A percentile compares a stretch with the other conserved stretches of the same genome.
These are phyloP conservation scores for Pseudogymnoascus sp. DNA, from an alignment of 2,329 filamentous ascomycete species.

Conservation along the genomic window DNA sequence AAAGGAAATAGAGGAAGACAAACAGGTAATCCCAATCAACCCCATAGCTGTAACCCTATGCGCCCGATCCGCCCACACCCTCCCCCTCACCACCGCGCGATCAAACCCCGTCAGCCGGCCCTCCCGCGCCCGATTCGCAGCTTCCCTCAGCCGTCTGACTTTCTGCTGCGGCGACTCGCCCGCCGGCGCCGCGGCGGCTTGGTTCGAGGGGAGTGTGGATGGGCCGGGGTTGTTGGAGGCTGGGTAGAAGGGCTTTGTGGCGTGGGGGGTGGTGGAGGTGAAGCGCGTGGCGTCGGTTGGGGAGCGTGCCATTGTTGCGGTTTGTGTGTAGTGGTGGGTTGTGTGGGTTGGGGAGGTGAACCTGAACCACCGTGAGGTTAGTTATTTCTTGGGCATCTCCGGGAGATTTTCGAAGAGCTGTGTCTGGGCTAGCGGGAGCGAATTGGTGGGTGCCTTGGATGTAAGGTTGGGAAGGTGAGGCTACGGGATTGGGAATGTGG, in stretches of 20 bases:
- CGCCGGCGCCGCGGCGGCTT: conserved; percentile 10
- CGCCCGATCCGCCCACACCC: conserved; percentile 30
- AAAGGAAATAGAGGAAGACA: background rate
- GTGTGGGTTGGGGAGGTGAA: background rate
- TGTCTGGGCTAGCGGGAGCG: background rate
- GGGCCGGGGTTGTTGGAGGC: conserved; percentile 24
- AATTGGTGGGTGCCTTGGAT: background rate
- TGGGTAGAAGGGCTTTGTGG: conserved; percentile 47
- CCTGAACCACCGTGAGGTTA: background rate
- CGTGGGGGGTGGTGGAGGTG: conserved; percentile 63
- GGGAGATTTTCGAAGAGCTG: background rate
- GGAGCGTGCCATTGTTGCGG: conserved; percentile 48
- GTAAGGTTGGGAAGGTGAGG: background rate
- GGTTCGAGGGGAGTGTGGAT: background rate
- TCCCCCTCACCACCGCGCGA: conserved; percentile 25
- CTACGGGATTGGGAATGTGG: background rate
- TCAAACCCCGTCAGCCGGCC: conserved; percentile 27
- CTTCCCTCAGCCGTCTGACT: conserved; percentile 28
- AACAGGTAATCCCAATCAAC: conserved; percentile 30
- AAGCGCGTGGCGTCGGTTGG: conserved; percentile 76
- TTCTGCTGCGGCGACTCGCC: conserved; percentile 32
- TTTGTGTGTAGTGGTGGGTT: background rate
- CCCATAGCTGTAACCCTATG: conserved; percentile 29
- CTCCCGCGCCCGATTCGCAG: conserved; percentile 27
- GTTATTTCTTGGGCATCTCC: conserved; percentile 13